These are phyloP conservation scores for Phyllosticta paracitricarpa DNA, from an alignment of 2,329 filamentous ascomycete species.

Conservation along the genomic window DNA sequence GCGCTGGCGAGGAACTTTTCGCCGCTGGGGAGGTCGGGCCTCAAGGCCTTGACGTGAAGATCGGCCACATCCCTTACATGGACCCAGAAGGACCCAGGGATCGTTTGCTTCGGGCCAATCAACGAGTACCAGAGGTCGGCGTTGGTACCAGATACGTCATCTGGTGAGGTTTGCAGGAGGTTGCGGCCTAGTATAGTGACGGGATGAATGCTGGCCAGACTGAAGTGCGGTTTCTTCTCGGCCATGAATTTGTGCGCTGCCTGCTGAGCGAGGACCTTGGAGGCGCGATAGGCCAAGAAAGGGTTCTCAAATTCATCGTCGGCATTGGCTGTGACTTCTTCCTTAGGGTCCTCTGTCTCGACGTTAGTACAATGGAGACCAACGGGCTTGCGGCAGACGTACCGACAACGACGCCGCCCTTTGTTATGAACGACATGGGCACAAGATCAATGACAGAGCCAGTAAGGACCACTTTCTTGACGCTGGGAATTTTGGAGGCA, in stretches of 20 bases:
- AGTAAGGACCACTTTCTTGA: conserved; percentile 21
- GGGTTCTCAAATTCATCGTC: conserved; percentile 9
- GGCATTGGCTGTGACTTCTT: conserved; percentile 11
- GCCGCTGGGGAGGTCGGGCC: conserved; percentile 7
- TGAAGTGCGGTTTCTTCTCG: conserved; percentile 15
- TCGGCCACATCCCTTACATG: conserved; percentile 20
- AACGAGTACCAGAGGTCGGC: conserved; percentile 13
- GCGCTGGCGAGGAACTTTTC: conserved; percentile 13
- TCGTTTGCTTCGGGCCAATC: conserved; percentile 10
- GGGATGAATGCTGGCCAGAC: conserved; percentile 18
- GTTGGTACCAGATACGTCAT: conserved; percentile 16
- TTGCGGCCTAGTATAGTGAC: conserved; percentile 18
- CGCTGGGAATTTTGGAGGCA: conserved; percentile 15
- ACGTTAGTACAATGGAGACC: not conserved
- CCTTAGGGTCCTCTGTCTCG: conserved; percentile 3
- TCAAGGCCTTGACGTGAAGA: conserved; percentile 17
- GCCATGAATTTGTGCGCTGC: conserved; percentile 16
- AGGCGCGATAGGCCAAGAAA: conserved; percentile 14
- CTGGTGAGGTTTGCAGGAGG: conserved; percentile 13
- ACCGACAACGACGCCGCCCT: not conserved
- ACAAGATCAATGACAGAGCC: conserved; percentile 16
- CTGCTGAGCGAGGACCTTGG: conserved; percentile 21
- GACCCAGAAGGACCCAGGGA: conserved; percentile 12
- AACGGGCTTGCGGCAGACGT: not conserved
- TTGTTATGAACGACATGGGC: conserved; percentile 9